Conservation (phyloP, 306 rosid species). For the Pterocarpus macrocarpus region DNA sequence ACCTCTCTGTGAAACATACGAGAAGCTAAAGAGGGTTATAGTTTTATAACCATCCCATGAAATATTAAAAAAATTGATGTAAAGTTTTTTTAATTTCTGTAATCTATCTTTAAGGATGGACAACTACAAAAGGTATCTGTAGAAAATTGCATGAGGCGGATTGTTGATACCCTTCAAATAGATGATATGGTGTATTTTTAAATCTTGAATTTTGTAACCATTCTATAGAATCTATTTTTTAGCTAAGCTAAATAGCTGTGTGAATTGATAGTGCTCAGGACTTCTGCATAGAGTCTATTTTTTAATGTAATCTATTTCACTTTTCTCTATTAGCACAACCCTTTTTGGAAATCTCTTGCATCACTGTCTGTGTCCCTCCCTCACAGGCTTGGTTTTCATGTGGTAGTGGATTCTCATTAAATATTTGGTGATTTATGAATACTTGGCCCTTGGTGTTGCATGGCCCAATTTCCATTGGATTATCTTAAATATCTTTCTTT, state of each 20-base stretch:
- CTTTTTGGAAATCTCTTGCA: neutral
- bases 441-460: slow-evolving; percentile 2
- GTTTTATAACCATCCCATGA: neutral
- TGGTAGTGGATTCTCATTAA: slow-evolving; percentile 43
- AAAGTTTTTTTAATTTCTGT: slow-evolving; percentile 1
- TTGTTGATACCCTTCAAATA: slow-evolving; percentile 15
- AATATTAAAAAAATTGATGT: neutral
- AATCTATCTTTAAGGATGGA: neutral
- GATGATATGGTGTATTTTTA: slow-evolving; percentile 29
- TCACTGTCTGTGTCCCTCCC: neutral
- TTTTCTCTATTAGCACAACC: slow-evolving; percentile 10
- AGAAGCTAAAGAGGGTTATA: slow-evolving; percentile 6
- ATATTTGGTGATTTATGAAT: slow-evolving; percentile 39
- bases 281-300: slow-evolving; percentile 4
- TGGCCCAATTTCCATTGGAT: slow-evolving; percentile 20
- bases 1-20: neutral
- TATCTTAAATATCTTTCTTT: slow-evolving; percentile 26
- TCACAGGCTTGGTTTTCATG: slow-evolving; percentile 26
- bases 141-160: neutral
- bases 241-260: neutral
- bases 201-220: slow-evolving; percentile 18
- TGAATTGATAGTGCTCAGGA: slow-evolving; percentile 20
- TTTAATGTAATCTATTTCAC: neutral
- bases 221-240: slow-evolving; percentile 12
- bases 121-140: neutral